phyloP scores from a whole-genome alignment of 495 filamentous ascomycete species.

The Penicillium pancosmium region DNA sequence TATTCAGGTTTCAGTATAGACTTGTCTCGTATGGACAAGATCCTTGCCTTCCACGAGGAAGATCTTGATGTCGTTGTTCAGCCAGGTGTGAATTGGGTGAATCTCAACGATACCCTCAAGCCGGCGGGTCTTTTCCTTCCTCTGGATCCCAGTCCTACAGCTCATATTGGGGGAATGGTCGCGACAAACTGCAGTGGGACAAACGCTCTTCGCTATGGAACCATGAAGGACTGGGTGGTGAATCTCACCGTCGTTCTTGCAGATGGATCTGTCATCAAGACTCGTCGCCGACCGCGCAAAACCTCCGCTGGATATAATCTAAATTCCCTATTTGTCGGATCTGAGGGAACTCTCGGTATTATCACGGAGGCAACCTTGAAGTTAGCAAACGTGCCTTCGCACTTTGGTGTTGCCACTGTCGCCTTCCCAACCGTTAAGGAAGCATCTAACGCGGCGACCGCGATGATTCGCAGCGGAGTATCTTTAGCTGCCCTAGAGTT shows the following conservation, averaged over 20 bases:
- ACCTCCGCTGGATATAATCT: constrained; percentile 87
- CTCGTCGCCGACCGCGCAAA: constrained; percentile 63
- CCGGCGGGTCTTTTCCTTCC: constrained; percentile 85
- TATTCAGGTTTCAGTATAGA: constrained; percentile 87
- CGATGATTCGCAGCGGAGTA: constrained; percentile 77
- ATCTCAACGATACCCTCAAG: constrained; percentile 78
- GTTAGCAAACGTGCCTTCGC: constrained; percentile 75
- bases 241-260: constrained; percentile 89
- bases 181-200: constrained; percentile 93
- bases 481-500: constrained; percentile 90
- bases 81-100: constrained; percentile 89
- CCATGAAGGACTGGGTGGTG: constrained; percentile 96
- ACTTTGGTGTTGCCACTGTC: constrained; percentile 81
- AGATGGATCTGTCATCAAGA: constrained; percentile 91
- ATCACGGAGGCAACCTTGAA: constrained; percentile 87
- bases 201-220: constrained; percentile 91
- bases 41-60: constrained; percentile 74
- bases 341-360: constrained; percentile 90
- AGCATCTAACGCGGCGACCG: constrained; percentile 79
- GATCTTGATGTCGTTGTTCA: constrained; percentile 95
- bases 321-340: constrained; percentile 82
- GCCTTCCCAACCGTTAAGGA: constrained; percentile 76
- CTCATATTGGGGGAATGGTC: constrained; percentile 94
- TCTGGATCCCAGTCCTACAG: constrained; percentile 71
- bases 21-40: constrained; percentile 83